These are phyloP conservation scores for Yarrowia phangngaensis DNA, from an alignment of 805 yeast genomes.

Conservation along the genomic window DNA sequence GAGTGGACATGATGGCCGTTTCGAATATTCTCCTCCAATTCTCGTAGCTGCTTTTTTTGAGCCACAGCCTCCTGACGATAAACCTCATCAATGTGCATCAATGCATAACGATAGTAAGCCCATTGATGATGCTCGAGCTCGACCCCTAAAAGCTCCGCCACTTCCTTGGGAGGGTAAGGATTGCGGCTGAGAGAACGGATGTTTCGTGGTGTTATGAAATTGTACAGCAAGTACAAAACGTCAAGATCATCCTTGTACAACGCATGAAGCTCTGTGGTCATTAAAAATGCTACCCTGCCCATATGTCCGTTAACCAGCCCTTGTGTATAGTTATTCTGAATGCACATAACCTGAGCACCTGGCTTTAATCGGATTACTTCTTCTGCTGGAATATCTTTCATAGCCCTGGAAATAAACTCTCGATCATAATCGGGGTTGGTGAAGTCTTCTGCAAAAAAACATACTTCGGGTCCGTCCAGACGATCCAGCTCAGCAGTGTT, in stretches of 20 bases:
- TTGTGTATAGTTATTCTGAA: constrained; percentile 1
- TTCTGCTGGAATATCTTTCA: neutral
- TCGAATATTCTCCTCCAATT: neutral
- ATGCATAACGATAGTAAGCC: neutral
- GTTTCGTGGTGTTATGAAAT: neutral
- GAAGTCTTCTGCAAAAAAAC: neutral
- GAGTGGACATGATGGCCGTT: no score
- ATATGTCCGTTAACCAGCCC: constrained; percentile 11
- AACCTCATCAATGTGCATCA: constrained; percentile 20
- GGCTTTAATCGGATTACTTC: neutral
- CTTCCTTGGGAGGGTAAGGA: neutral
- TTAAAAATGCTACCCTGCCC: constrained; percentile 14
- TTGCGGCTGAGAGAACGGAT: neutral
- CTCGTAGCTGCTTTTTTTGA: neutral
- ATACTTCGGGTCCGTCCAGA: constrained; percentile 13
- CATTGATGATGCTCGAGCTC: neutral
- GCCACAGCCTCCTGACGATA: constrained; percentile 16
- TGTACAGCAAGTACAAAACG: neutral
- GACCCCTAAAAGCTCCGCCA: neutral
- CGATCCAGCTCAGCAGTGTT: neutral
- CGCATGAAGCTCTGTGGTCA: neutral
- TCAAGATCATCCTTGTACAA: neutral
- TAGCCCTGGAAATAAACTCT: neutral
- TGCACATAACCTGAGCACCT: constrained; percentile 17
- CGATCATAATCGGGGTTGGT: neutral